These are phyloP conservation scores for Jamesozyma jinghongensis DNA, from an alignment of 805 yeast species.

Conservation along the genomic window DNA sequence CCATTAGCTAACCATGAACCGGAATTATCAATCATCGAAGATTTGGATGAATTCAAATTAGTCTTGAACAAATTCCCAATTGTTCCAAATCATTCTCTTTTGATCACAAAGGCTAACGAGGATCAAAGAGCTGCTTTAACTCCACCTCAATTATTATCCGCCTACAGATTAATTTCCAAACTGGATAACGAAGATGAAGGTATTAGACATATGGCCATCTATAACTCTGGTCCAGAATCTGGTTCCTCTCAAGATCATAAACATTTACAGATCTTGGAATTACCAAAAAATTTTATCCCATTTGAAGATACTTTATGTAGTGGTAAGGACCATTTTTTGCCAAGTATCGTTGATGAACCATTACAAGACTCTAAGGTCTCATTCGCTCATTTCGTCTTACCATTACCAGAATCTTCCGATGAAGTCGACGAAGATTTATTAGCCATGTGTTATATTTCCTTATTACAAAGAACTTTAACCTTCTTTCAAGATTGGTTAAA, in stretches of 20 bases:
- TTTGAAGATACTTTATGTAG: slow-evolving; percentile 45
- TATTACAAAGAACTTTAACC: slow-evolving; percentile 64
- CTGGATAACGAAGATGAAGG: slow-evolving; percentile 31
- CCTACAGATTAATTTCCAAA: slow-evolving; percentile 44
- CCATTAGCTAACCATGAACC: slow-evolving; percentile 83
- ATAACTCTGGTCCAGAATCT: slow-evolving; percentile 80
- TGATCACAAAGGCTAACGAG: slow-evolving; percentile 53
- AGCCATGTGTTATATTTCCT: slow-evolving; percentile 59
- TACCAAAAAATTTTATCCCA: slow-evolving; percentile 51
- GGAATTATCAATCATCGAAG: slow-evolving; percentile 51
- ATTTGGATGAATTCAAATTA: slow-evolving; percentile 46
- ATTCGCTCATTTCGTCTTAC: slow-evolving; percentile 77
- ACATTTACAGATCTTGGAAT: slow-evolving; percentile 76
- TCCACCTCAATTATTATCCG: slow-evolving; percentile 55
- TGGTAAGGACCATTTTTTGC: slow-evolving; percentile 43
- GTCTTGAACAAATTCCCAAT: slow-evolving; percentile 85
- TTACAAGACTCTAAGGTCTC: slow-evolving; percentile 52
- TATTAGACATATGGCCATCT: slow-evolving; percentile 66
- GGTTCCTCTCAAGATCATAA: slow-evolving; percentile 94
- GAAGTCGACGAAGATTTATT: slow-evolving; percentile 47
- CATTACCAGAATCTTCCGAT: slow-evolving; percentile 40
- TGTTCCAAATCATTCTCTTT: slow-evolving; percentile 64
- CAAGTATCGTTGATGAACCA: slow-evolving; percentile 49
- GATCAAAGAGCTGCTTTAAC: slow-evolving; percentile 64
- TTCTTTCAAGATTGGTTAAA: slow-evolving; percentile 45